Conservation (phyloP, 1,284 basidiomycete species). For the Melampsora occidentalis region DNA sequence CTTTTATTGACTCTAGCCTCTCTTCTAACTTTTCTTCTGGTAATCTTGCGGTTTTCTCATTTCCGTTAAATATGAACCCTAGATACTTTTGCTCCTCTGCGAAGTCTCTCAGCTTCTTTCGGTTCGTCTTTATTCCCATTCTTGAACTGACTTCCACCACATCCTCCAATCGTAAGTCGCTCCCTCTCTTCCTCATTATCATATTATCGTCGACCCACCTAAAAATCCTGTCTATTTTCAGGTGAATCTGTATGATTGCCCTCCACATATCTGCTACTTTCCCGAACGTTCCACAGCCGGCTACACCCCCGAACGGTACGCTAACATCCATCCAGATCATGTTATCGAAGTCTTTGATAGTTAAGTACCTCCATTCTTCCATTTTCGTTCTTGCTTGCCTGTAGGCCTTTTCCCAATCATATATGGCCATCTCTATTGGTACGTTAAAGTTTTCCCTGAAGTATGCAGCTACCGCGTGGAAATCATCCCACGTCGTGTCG, state of each 20-base stretch:
- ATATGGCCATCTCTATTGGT: background rate
- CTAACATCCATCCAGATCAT: background rate
- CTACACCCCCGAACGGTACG: background rate
- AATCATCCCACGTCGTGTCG: conserved; percentile 1
- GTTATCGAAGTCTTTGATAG: background rate
- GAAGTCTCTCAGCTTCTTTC: background rate
- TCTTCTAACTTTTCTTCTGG: no score
- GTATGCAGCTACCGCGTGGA: background rate
- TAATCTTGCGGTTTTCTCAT: background rate
- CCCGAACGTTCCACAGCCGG: background rate
- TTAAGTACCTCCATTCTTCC: background rate
- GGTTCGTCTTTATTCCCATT: background rate
- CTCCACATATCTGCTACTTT: background rate
- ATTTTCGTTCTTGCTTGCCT: no score
- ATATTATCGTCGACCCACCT: background rate
- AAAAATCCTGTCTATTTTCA: background rate
- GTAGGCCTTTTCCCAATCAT: background rate
- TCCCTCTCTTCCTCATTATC: background rate
- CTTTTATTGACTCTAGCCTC: no score
- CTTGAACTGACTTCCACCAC: background rate
- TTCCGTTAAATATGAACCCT: background rate
- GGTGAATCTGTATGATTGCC: background rate
- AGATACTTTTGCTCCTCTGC: no score
- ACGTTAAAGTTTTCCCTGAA: background rate
- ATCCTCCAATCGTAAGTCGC: background rate